Base-by-base conservation (phyloP, 306 rosid genomes). In the Arachis hypogaea region DNA sequence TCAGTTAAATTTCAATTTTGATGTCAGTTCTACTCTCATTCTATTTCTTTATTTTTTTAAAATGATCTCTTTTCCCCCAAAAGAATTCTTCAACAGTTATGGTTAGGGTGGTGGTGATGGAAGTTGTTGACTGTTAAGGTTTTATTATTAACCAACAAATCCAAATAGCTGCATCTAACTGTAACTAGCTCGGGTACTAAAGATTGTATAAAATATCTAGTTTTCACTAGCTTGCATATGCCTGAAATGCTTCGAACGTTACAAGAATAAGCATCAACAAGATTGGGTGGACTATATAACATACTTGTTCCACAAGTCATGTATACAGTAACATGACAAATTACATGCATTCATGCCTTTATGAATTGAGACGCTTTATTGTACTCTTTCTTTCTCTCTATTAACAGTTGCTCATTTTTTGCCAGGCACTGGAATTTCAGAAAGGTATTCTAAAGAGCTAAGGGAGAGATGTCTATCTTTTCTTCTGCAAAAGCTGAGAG, bases 391-490 rank as follows among this genome's bases (percentile, higher is more conserved):
- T 57, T 9, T 59, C 68, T 59, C 69, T 52, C 9, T 63, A 7
- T 10, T 64, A 50, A 77, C 2, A 44, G 12, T 47, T 61, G 5
- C 50, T 54, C 30, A 56, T 67, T 76, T 56, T 63, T 76, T 61
- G 9, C 45, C 89, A 91, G 98, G 98, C 77, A 86, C 89, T 42
- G 96, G 90, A 57, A 78, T 91, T 68, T 82, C 86, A 36, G 88
- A 88, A 80, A 81, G 41, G n/a, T 92, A 94, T 52, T 82, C 88
- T 51, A 84, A 54, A 71, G 86, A 84, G 66, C 73, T 89, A 54
- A 82, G 96, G 84, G 82, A 85, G 80, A 83, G 51, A 61, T 91
- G 97, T 71, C 77, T 91, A 73, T 80, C 82, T 7, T 82, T 88
- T 74, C 83, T 89, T 72, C 63, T 89, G 7, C 84, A 81, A 50